Evolutionary conservation across 495 filamentous ascomycete species (phyloP).

Genomic region (Penicillium paxilli): DNA sequence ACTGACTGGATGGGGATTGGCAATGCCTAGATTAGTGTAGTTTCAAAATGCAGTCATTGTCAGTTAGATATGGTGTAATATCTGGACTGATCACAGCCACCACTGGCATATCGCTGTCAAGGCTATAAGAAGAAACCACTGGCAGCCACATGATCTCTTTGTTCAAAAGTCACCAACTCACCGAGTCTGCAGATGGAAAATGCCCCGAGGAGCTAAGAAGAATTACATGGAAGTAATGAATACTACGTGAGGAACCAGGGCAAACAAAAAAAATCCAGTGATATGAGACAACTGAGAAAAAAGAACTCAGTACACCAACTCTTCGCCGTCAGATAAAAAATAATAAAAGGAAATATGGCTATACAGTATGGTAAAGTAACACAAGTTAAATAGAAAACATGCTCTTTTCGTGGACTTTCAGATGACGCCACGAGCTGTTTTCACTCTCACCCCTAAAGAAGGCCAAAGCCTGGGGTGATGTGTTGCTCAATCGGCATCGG

Average conservation of each 20-base stretch:
- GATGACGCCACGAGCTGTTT: conserved; percentile 16
- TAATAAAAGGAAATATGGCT: conserved; percentile 44
- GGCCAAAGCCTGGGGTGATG: neutral
- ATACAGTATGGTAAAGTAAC: conserved; percentile 48
- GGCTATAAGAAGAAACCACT: too few relatives aligned
- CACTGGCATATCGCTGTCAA: too few relatives aligned
- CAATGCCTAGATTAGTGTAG: too few relatives aligned
- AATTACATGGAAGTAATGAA: neutral
- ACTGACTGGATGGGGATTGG: too few relatives aligned
- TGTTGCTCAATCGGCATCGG: conserved; percentile 12
- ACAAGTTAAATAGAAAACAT: conserved; percentile 37
- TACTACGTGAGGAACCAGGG: conserved; percentile 21
- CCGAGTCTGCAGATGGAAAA: neutral
- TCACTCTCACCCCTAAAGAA: conserved; percentile 3
- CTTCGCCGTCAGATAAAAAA: conserved; percentile 41
- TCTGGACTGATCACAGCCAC: too few relatives aligned
- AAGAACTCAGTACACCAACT: conserved; percentile 45
- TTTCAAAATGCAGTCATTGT: too few relatives aligned
- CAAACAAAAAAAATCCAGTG: conserved; percentile 34
- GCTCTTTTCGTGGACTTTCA: conserved; percentile 41
- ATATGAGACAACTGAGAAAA: conserved; percentile 38
- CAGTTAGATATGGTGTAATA: too few relatives aligned
- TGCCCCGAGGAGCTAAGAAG: neutral
- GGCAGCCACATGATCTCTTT: neutral
- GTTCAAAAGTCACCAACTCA: neutral